Evolutionary conservation across 768 basidiomycete species (phyloP), one percentile per base, ranked within the genome.

Genomic region (Kwoniella pini): DNA sequence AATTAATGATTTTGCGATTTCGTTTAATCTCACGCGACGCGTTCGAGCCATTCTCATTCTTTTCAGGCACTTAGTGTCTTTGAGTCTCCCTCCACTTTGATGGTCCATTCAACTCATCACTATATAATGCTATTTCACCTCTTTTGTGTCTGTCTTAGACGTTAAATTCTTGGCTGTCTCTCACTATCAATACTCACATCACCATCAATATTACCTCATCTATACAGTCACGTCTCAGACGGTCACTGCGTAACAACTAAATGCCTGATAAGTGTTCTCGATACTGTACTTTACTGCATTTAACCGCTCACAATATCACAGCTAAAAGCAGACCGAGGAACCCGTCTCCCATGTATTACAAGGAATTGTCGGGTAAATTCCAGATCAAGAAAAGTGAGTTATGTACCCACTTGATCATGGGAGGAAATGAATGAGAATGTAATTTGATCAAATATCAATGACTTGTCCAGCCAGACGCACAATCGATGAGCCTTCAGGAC

Each of bases 101-200:
- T 51, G 30, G 50, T 51, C 50, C 50, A 51, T n/a, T 51, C 49
- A 50, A 50, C 49, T 15, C 6, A 21, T 21, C 15, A 43, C 9
- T 15, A 10, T 19, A 13, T 21, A 15, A 13, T 43, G 7, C 40
- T 21, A 5, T 10, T 19, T 43, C 40, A 10, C 40, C 40, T 43
- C 40, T 43, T 6, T 43, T 43, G 13, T 43, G 5, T 19, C 11
- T n/a, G n/a, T n/a, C n/a, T n/a, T n/a, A n/a, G n/a, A n/a, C n/a
- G n/a, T n/a, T n/a, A n/a, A n/a, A n/a, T n/a, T n/a, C n/a, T n/a
- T n/a, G n/a, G n/a, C n/a, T n/a, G n/a, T n/a, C n/a, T n/a, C n/a
- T n/a, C n/a, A n/a, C n/a, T n/a, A n/a, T n/a, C n/a, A n/a, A n/a
- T n/a, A n/a, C n/a, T n/a, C n/a, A n/a, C n/a, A n/a, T n/a, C n/a